Percentiles rank a stretch among this genome's conserved stretches.
phyloP scores from a whole-genome alignment of 2,329 filamentous ascomycete genomes.

The Sporothrix phasma region DNA sequence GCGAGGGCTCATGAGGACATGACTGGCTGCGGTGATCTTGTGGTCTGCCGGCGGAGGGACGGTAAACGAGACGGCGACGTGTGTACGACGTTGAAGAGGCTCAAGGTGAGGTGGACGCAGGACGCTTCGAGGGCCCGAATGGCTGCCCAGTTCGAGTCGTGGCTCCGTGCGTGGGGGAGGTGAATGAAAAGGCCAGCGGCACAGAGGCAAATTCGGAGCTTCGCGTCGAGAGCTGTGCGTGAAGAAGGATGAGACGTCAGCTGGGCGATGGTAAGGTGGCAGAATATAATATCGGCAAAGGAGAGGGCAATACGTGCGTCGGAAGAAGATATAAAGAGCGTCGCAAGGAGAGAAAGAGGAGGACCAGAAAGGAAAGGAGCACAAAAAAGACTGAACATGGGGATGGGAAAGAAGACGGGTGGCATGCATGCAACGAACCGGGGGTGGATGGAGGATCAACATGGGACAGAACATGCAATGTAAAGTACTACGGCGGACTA shows the following conservation, averaged over 20 bases:
- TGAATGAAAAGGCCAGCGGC: not conserved
- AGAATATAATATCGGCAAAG: slow-evolving; percentile 1
- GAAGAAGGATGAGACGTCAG: not conserved
- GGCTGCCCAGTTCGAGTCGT: not conserved
- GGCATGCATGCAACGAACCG: not conserved
- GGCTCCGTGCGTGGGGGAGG: not conserved
- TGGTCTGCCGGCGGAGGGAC: slow-evolving; percentile 13
- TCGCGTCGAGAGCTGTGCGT: not conserved
- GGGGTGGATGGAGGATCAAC: slow-evolving; percentile 12
- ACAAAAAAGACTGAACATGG: slow-evolving; percentile 3
- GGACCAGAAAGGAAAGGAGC: not conserved
- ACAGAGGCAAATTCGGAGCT: not conserved
- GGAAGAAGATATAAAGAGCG: not conserved
- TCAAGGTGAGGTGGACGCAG: not conserved
- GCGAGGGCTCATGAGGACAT: slow-evolving; percentile 26
- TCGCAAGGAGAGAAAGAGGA: not conserved
- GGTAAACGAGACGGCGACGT: slow-evolving; percentile 3
- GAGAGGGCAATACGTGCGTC: not conserved
- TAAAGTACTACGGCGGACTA: no score
- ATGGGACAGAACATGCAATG: not conserved
- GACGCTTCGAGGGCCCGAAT: not conserved
- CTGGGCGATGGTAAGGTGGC: not conserved
- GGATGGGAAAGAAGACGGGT: not conserved
- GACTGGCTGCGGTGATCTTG: slow-evolving; percentile 19
- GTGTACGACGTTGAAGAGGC: not conserved